Percentiles rank a stretch among this genome's conserved stretches.
These are phyloP conservation scores for Phaffia tasmanica DNA, from an alignment of 768 basidiomycete genomes.

Conservation along the genomic window DNA sequence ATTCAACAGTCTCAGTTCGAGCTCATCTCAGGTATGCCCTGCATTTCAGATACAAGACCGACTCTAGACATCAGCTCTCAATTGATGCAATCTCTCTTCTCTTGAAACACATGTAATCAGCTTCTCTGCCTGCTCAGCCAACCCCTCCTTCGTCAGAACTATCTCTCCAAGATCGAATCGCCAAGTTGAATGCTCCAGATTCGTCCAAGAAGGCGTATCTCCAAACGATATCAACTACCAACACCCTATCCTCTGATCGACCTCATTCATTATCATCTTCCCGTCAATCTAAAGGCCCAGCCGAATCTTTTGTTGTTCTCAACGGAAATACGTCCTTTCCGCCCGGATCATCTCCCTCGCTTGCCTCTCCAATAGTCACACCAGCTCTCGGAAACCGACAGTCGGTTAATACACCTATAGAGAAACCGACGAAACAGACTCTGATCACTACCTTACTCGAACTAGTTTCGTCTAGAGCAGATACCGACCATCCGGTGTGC, in stretches of 20 bases:
- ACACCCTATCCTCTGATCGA: background rate
- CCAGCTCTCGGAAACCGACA: slow-evolving; percentile 9
- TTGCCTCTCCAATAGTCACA: slow-evolving; percentile 49
- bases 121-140: slow-evolving; percentile 12
- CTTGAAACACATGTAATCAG: background rate
- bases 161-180: slow-evolving; percentile 11
- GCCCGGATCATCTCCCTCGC: slow-evolving; percentile 40
- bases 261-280: background rate
- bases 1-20: slow-evolving; percentile 16
- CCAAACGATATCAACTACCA: background rate
- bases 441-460: slow-evolving; percentile 32
- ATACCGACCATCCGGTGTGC: slow-evolving; percentile 84
- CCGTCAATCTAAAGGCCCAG: slow-evolving; percentile 41
- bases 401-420: slow-evolving; percentile 3
- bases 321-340: slow-evolving; percentile 29
- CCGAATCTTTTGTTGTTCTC: slow-evolving; percentile 83
- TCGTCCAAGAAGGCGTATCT: slow-evolving; percentile 22
- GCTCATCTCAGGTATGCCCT: slow-evolving; percentile 13
- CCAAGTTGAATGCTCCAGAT: slow-evolving; percentile 7
- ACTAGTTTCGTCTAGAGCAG: slow-evolving; percentile 35
- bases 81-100: background rate
- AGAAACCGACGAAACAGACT: slow-evolving; percentile 20
- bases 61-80: background rate
- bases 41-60: background rate
- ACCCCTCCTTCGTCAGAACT: slow-evolving; percentile 5